Evolutionary conservation across 305 asterid genomes (phyloP).

Genomic region (Ilex paraguariensis): DNA sequence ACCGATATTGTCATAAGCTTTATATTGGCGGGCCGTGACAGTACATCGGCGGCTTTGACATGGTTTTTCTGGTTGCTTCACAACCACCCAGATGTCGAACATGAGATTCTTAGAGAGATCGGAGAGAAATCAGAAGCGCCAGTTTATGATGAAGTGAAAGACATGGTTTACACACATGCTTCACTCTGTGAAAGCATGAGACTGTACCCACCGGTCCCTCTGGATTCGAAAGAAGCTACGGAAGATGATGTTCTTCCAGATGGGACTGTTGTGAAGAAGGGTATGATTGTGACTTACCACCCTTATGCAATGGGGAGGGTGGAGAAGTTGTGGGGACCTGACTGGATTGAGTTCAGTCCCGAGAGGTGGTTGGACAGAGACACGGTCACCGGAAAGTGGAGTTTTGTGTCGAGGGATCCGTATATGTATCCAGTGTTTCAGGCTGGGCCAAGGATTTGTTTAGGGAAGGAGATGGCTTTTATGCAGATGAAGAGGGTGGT

Average conservation of each 20-base stretch:
- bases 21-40: no score
- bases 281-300: conserved; percentile 41
- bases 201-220: conserved; percentile 57
- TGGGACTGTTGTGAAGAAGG: conserved; percentile 43
- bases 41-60: no score
- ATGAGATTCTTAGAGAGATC: conserved; percentile 17
- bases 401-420: conserved; percentile 37
- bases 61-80: no score
- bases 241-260: conserved; percentile 55
- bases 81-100: no score
- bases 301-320: conserved; percentile 69
- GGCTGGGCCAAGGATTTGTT: conserved; percentile 62
- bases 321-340: conserved; percentile 56
- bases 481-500: conserved; percentile 67
- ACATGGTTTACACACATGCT: conserved; percentile 50
- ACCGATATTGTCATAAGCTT: conserved; percentile 41
- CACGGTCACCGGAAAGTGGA: not conserved
- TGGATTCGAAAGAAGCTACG: conserved; percentile 33
- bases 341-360: conserved; percentile 54
- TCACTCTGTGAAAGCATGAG: conserved; percentile 26
- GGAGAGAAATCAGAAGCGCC: conserved; percentile 17
- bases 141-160: conserved; percentile 41
- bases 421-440: conserved; percentile 61
- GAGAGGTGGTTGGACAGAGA: conserved; percentile 49
- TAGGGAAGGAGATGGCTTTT: conserved; percentile 76